Evolutionary conservation across 1,139 yeast genomes (phyloP), one percentile per base, ranked within the genome.

Genomic region (Candida sojae): DNA sequence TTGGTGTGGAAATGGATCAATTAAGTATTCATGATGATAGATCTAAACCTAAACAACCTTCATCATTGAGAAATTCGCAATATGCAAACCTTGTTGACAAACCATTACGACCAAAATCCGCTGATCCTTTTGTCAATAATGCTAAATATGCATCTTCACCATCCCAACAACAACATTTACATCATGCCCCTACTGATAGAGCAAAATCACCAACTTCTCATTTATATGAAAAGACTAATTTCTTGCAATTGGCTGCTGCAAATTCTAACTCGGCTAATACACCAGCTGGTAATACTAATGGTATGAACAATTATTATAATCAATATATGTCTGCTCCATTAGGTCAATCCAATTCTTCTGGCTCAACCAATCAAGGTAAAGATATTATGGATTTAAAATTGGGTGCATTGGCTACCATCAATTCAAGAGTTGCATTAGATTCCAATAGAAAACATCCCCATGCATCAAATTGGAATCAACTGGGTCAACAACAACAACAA

Each of bases 401-500:
- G 53, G 84, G 85, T 25, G 87, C 88, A 1, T 70, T 83, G 52
- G 79, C 84, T 17, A 83, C 88, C 4, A 83, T 83, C 50, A 81
- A 82, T 56, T 79, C 80, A 10, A 66, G 88, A 45, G 83, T 80
- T 23, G 84, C 83, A 10, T 68, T 82, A 53, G 88, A 83, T 59
- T 77, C 81, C 6, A 73, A 70, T 57, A 75, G 78, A 57, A 79
- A 77, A 58, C 64, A 63, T 49, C 62, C 61, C 23, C 53, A 57
- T 46, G 50, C 49, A 49, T 50, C 49, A 32, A 39, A 37, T 25
- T 43, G 48, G 47, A 36, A 39, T 36, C 26, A 25, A 13, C 42
- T 36, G 8, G 30, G 29, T 25, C 51, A 54, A 40, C 41, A 39
- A 11, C 40, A 33, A 3, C 49, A 47, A 40, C 53, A 50, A 36